phyloP scores from a whole-genome alignment of 106 monocot genomes.

The Vanilla planifolia region DNA sequence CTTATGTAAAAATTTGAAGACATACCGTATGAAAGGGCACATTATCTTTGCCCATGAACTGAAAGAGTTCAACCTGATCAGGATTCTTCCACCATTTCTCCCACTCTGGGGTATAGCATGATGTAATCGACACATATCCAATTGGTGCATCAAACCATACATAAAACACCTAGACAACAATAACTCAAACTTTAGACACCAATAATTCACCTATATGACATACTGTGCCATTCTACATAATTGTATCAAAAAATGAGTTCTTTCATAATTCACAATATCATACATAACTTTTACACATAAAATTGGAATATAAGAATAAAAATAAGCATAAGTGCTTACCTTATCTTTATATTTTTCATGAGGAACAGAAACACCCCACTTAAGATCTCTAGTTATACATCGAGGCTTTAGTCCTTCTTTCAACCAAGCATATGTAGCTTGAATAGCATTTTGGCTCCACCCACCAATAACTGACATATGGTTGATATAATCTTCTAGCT shows the following conservation, averaged over 20 bases:
- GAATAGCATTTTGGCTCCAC: constrained; percentile 97
- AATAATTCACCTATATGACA: not conserved
- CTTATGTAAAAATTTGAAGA: too few relatives aligned
- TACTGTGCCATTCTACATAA: constrained; percentile 4
- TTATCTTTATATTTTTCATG: constrained; percentile 95
- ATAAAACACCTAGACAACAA: constrained; percentile 70
- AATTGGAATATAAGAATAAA: not conserved
- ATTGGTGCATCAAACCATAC: constrained; percentile 99
- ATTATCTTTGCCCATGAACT: constrained; percentile 99
- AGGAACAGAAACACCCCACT: constrained; percentile 98
- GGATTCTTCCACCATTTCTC: constrained; percentile 99
- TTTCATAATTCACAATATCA: not conserved
- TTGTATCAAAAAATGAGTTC: not conserved
- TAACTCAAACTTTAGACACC: not conserved
- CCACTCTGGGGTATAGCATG: constrained; percentile 84
- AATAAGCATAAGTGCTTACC: constrained; percentile 20
- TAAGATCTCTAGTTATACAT: constrained; percentile 96
- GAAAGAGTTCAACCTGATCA: constrained; percentile 87
- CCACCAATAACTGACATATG: constrained; percentile 50
- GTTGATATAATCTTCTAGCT: constrained; percentile 74
- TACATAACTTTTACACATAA: not conserved
- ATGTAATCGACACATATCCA: constrained; percentile 92
- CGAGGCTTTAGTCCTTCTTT: constrained; percentile 89
- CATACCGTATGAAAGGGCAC: constrained; percentile 98
- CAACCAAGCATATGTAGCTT: constrained; percentile 90